Evolutionary conservation across 1,284 basidiomycete species (phyloP).

Genomic region (Microbotryum saponariae): DNA sequence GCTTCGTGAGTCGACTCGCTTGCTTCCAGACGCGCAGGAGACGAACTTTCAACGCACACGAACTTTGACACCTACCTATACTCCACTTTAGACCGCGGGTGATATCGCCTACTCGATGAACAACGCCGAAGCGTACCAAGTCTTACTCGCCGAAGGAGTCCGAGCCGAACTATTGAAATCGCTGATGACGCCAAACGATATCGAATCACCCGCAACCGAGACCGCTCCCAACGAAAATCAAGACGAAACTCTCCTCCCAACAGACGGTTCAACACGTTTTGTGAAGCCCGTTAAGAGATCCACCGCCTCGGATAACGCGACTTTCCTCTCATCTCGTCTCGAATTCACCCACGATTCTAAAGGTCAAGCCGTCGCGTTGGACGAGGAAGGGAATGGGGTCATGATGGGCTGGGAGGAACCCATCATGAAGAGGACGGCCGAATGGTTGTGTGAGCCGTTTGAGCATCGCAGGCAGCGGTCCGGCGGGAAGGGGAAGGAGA

Average conservation of each 20-base stretch:
- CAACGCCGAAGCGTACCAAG: conserved; percentile 59
- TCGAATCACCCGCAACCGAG: not conserved
- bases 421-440: conserved; percentile 69
- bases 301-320: conserved; percentile 63
- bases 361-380: conserved; percentile 72
- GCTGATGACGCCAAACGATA: conserved; percentile 1
- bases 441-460: conserved; percentile 51
- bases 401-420: conserved; percentile 94
- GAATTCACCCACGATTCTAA: conserved; percentile 61
- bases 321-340: conserved; percentile 66
- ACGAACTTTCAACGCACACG: too few species aligned
- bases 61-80: too few species aligned
- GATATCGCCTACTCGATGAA: conserved; percentile 83
- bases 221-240: conserved; percentile 12
- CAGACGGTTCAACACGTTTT: not conserved
- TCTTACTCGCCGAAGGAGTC: conserved; percentile 78
- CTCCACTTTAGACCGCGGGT: conserved; percentile 54
- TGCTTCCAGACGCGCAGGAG: too few species aligned
- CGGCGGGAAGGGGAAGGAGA: not conserved
- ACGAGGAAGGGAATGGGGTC: conserved; percentile 52
- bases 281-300: conserved; percentile 36
- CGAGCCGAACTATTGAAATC: conserved; percentile 49
- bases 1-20: conserved; percentile 22
- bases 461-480: conserved; percentile 44
- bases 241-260: conserved; percentile 17